Evolutionary conservation across 2,329 filamentous ascomycete species (phyloP).

Genomic region (Venturia effusa): DNA sequence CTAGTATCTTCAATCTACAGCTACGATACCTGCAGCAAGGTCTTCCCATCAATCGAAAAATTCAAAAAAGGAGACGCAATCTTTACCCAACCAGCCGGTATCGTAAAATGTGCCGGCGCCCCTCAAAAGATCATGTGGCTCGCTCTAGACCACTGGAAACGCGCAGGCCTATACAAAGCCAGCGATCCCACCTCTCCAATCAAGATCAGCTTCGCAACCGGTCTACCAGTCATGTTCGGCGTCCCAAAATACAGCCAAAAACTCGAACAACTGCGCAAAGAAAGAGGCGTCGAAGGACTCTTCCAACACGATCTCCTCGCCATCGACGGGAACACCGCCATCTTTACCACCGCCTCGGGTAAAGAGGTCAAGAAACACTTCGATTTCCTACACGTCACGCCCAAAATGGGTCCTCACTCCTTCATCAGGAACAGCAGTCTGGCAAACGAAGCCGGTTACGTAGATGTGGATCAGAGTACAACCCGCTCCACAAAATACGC

Average conservation of each 20-base stretch:
- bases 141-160: constrained; percentile 28
- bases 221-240: constrained; percentile 29
- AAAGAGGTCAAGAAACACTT: constrained; percentile 22
- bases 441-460: constrained; percentile 26
- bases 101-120: constrained; percentile 29
- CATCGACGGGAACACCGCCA: constrained; percentile 27
- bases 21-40: constrained; percentile 29
- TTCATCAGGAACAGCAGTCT: constrained; percentile 26
- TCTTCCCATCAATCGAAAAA: constrained; percentile 20
- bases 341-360: constrained; percentile 20
- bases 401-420: constrained; percentile 27
- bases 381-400: constrained; percentile 27
- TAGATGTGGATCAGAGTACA: constrained; percentile 25
- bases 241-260: constrained; percentile 28
- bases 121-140: constrained; percentile 33
- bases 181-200: constrained; percentile 21
- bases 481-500: constrained; percentile 26
- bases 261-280: constrained; percentile 24
- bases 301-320: constrained; percentile 28
- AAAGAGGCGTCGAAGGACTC: constrained; percentile 26
- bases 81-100: constrained; percentile 29
- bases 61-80: constrained; percentile 26
- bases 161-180: constrained; percentile 24
- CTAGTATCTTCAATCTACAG: constrained; percentile 28
- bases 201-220: constrained; percentile 28